A percentile compares a stretch with the other conserved stretches of the same genome.
phyloP scores from a whole-genome alignment of 495 filamentous ascomycete species.

The Podospora appendiculata region DNA sequence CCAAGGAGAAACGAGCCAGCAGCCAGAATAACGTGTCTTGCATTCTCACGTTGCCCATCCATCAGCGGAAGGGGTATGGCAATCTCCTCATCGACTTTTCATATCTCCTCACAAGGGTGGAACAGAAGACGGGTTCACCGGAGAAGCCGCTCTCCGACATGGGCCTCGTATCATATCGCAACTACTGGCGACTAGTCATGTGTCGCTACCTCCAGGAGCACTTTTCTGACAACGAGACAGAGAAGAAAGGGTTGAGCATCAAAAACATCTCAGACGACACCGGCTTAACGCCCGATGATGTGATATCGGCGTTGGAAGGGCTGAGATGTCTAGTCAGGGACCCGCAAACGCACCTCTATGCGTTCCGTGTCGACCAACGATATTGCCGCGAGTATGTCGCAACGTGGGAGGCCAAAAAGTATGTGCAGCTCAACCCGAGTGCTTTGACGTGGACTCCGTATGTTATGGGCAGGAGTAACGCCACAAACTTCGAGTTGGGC shows the following conservation, averaged over 20 bases:
- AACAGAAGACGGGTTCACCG: constrained; percentile 90
- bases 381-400: constrained; percentile 80
- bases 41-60: constrained; percentile 90
- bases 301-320: constrained; percentile 85
- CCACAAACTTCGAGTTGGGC: constrained; percentile 76
- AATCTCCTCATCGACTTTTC: constrained; percentile 97
- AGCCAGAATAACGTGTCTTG: constrained; percentile 96
- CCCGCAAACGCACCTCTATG: constrained; percentile 80
- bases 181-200: constrained; percentile 87
- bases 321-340: constrained; percentile 83
- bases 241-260: constrained; percentile 63
- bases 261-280: constrained; percentile 80
- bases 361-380: constrained; percentile 71
- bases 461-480: constrained; percentile 82
- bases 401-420: constrained; percentile 78
- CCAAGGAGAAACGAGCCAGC: constrained; percentile 95
- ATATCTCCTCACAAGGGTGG: constrained; percentile 86
- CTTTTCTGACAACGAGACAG: constrained; percentile 30
- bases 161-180: constrained; percentile 92
- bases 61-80: constrained; percentile 94
- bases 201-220: constrained; percentile 62
- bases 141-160: constrained; percentile 98
- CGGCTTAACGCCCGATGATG: constrained; percentile 93
- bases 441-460: constrained; percentile 94
- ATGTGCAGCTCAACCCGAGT: constrained; percentile 75